A percentile compares a stretch with the other conserved stretches of the same genome.
Conservation (phyloP, 441 rosid species). For the Metrosideros polymorpha region DNA sequence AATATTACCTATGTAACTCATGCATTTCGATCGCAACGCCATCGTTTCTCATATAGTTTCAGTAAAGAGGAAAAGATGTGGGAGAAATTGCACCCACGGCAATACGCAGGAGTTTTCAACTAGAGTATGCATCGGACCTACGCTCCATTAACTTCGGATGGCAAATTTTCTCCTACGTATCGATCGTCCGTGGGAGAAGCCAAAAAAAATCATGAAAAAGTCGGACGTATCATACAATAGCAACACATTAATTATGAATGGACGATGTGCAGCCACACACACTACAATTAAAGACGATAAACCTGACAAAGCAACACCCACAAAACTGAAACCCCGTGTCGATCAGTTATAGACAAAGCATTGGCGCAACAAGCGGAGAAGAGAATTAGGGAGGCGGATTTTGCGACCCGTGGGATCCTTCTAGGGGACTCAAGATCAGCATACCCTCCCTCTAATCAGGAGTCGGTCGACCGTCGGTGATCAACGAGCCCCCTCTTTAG, state of each 20-base stretch:
- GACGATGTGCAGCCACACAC: conserved; percentile 11
- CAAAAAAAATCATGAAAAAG: not conserved
- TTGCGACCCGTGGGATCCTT: not conserved
- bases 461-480: conserved; percentile 3
- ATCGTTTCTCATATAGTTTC: not conserved
- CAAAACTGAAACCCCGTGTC: conserved; percentile 37
- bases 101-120: not conserved
- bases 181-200: not conserved
- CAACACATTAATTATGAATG: conserved; percentile 11
- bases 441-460: conserved; percentile 2
- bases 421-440: not conserved
- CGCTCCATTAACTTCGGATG: too few relatives aligned
- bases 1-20: not conserved
- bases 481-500: conserved; percentile 6
- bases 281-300: conserved; percentile 12
- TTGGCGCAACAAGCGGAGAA: conserved; percentile 16
- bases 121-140: not conserved
- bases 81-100: not conserved
- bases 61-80: not conserved
- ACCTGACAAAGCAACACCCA: conserved; percentile 8
- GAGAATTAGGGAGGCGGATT: conserved; percentile 3
- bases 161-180: not conserved
- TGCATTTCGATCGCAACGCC: not conserved
- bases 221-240: not conserved
- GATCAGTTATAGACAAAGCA: conserved; percentile 25